Evolutionary conservation across 108 stramenopile species (phyloP).

Genomic region (Mediolabrus comicus): DNA sequence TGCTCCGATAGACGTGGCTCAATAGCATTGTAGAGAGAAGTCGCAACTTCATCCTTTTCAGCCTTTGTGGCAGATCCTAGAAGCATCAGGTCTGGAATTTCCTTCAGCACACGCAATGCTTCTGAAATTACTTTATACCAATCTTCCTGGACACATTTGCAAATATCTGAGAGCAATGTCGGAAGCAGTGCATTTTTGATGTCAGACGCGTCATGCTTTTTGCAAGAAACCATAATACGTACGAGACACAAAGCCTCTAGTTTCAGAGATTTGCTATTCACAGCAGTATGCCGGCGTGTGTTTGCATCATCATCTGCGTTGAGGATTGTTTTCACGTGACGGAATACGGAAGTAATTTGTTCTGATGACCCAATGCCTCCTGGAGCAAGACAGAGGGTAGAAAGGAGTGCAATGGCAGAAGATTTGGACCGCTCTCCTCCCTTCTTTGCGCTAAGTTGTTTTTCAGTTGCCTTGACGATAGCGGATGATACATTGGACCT

Average conservation of each 20-base stretch:
- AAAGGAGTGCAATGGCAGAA: slow-evolving; percentile 66
- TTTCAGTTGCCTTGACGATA: slow-evolving; percentile 78
- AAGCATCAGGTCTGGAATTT: slow-evolving; percentile 64
- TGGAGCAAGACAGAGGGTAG: slow-evolving; percentile 69
- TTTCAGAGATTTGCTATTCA: slow-evolving; percentile 83
- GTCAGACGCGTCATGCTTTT: slow-evolving; percentile 50
- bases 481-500: slow-evolving; percentile 59
- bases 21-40: slow-evolving; percentile 77
- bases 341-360: slow-evolving; percentile 70
- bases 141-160: slow-evolving; percentile 79
- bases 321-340: slow-evolving; percentile 64
- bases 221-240: slow-evolving; percentile 62
- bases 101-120: slow-evolving; percentile 83
- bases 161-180: slow-evolving; percentile 68
- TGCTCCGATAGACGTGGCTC: slow-evolving; percentile 90
- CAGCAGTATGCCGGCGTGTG: slow-evolving; percentile 36
- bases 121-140: slow-evolving; percentile 98
- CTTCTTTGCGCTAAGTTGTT: slow-evolving; percentile 78
- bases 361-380: slow-evolving; percentile 75
- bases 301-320: slow-evolving; percentile 35
- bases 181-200: slow-evolving; percentile 51
- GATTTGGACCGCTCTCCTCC: slow-evolving; percentile 82
- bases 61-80: slow-evolving; percentile 40
- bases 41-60: slow-evolving; percentile 58
- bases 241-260: slow-evolving; percentile 90